These are phyloP conservation scores for Exobasidium cylindrosporum DNA, from an alignment of 1,284 basidiomycete genomes.

Conservation along the genomic window DNA sequence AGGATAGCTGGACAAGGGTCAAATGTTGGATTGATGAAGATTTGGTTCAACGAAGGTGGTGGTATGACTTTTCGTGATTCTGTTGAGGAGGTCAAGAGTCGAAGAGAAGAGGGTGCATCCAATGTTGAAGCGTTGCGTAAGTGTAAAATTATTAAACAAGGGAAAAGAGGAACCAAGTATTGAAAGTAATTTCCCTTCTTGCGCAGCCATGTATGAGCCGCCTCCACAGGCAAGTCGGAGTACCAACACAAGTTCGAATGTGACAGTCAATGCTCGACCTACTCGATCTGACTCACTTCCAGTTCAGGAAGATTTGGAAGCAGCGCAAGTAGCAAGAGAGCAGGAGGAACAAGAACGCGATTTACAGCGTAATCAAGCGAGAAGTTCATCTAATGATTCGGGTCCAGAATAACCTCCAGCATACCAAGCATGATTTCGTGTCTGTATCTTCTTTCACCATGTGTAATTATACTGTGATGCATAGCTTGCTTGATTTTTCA, in stretches of 20 bases:
- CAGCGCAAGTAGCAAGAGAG: conserved; percentile 12
- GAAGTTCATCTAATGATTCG: neutral
- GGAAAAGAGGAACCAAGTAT: neutral
- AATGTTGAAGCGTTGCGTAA: conserved; percentile 36
- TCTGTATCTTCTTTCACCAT: no score
- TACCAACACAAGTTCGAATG: neutral
- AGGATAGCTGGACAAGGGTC: conserved; percentile 14
- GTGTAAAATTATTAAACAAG: conserved; percentile 13
- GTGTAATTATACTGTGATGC: no score
- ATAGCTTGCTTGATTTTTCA: no score
- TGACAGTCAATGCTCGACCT: neutral
- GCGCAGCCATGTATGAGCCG: neutral
- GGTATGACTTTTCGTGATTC: conserved; percentile 38
- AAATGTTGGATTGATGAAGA: conserved; percentile 35
- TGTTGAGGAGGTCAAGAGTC: conserved; percentile 23
- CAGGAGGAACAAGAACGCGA: conserved; percentile 16
- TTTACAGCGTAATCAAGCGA: neutral
- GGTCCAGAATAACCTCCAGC: neutral
- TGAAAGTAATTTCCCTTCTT: neutral
- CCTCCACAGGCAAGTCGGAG: neutral
- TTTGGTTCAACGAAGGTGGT: conserved; percentile 40
- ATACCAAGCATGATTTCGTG: conserved; percentile 3
- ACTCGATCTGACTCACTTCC: neutral
- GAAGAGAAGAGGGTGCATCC: conserved; percentile 17
- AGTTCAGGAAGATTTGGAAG: conserved; percentile 10